Base-by-base conservation (phyloP, 495 filamentous ascomycete genomes). In the Xylona heveae region DNA sequence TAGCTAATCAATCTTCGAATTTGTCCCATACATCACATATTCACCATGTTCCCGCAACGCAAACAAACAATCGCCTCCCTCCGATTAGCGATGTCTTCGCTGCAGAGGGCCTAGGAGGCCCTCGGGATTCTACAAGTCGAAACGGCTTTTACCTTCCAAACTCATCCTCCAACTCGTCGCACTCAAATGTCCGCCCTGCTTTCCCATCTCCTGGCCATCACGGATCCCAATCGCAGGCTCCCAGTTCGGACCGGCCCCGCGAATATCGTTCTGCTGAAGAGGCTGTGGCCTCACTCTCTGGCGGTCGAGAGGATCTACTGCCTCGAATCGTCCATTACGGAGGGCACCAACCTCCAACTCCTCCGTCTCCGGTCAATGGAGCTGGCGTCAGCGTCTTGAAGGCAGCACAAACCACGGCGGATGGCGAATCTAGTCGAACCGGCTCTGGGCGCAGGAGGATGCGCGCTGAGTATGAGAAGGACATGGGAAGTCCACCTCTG, bases 231-330 rank as follows among this genome's bases (percentile, higher is more conserved):
- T 1, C 28, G 28, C 1, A 13, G 8, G 13, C 28, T 8, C 28
- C 28, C 28, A 15, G 13, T 8, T 30, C 31, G 10, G 36, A 16
- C 17, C 68, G 88, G 33, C 62, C 69, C 2, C 71, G 85, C 24
- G 88, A 97, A 47, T 94, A 91, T 48, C 78, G 78, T 37, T 93
- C 88, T 1, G 88, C 88, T 9, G 88, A 97, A 48, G 88, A 97
- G 47, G 88, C 78, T 5, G 81, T 94, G 31, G 74, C 75, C 18
- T 78, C 85, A 33, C 54, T 97, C 42, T 74, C 88, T 5, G 85
- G 81, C 34, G 88, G 88, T 10, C 71, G 88, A 30, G 80, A 90
- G 36, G 88, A 95, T 23, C 58, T 94, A 15, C 59, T 93, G 13
- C 88, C 88, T 8, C 79, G 81, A 43, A 74, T 95, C 37, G 79